Conservation (phyloP, 2,329 filamentous ascomycete genomes). For the Talaromyces funiculosus region DNA sequence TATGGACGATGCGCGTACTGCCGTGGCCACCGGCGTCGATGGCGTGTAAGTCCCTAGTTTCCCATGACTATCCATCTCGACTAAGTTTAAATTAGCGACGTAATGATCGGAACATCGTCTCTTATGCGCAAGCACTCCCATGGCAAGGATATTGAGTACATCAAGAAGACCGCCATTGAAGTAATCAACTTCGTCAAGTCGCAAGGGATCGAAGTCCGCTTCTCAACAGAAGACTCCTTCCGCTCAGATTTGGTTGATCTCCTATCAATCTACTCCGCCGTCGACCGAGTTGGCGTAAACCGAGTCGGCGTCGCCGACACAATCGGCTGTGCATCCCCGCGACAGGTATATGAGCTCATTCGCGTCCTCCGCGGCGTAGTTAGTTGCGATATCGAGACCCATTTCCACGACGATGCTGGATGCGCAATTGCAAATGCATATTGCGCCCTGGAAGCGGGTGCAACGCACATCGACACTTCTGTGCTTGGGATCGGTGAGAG, state of each 20-base stretch:
- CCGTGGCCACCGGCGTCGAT: slow-evolving; percentile 76
- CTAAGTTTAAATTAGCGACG: slow-evolving; percentile 5
- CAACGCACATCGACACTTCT: slow-evolving; percentile 64
- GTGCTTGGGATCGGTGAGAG: slow-evolving; percentile 82
- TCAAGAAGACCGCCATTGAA: slow-evolving; percentile 76
- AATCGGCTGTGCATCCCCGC: slow-evolving; percentile 74
- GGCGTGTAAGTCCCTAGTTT: slow-evolving; percentile 58
- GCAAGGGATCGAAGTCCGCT: slow-evolving; percentile 71
- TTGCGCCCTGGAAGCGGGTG: slow-evolving; percentile 80
- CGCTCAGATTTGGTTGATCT: slow-evolving; percentile 79
- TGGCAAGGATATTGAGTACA: slow-evolving; percentile 85
- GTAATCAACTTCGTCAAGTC: slow-evolving; percentile 84
- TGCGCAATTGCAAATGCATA: slow-evolving; percentile 86
- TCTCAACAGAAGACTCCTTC: slow-evolving; percentile 83
- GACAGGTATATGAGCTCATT: slow-evolving; percentile 85
- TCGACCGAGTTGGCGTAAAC: slow-evolving; percentile 79
- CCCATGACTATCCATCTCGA: too few species aligned
- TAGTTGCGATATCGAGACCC: slow-evolving; percentile 74
- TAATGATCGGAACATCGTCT: slow-evolving; percentile 56
- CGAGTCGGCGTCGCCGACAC: slow-evolving; percentile 90
- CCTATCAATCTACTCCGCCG: slow-evolving; percentile 75
- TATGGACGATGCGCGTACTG: slow-evolving; percentile 76
- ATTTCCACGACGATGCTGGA: slow-evolving; percentile 91
- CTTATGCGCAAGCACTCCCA: slow-evolving; percentile 78
- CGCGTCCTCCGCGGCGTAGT: slow-evolving; percentile 72